These are phyloP conservation scores for Candida sanyaensis DNA, from an alignment of 1,139 yeast species.

Conservation along the genomic window DNA sequence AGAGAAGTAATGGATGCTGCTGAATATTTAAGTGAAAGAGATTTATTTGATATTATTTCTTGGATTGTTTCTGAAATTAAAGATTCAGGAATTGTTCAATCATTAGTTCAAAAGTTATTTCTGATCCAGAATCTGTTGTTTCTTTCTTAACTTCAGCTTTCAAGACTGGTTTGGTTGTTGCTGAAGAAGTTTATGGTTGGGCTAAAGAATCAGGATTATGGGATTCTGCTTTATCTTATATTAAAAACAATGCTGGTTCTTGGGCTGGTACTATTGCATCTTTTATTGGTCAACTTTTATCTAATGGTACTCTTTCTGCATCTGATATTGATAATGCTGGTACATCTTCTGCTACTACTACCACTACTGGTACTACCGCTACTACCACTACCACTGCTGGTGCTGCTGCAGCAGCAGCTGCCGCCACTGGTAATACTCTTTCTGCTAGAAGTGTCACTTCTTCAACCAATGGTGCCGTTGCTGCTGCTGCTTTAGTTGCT, in stretches of 20 bases:
- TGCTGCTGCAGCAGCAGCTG: slow-evolving; percentile 9
- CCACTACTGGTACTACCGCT: too few species aligned
- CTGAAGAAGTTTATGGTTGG: slow-evolving; percentile 40
- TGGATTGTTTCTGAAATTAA: slow-evolving; percentile 30
- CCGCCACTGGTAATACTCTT: slow-evolving; percentile 3
- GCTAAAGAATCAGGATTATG: slow-evolving; percentile 43
- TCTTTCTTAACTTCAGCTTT: slow-evolving; percentile 36
- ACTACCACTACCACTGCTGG: slow-evolving; percentile 14
- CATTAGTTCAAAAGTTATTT: slow-evolving; percentile 30
- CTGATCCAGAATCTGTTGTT: slow-evolving; percentile 39
- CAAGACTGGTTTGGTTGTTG: slow-evolving; percentile 35
- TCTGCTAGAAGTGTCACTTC: background rate
- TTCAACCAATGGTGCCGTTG: slow-evolving; percentile 4
- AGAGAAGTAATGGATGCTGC: slow-evolving; percentile 15
- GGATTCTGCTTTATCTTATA: slow-evolving; percentile 30
- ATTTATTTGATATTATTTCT: slow-evolving; percentile 29
- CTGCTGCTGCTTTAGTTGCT: background rate
- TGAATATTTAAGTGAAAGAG: slow-evolving; percentile 41
- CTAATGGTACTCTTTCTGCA: slow-evolving; percentile 24
- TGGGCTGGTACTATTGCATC: slow-evolving; percentile 30
- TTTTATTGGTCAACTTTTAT: slow-evolving; percentile 25
- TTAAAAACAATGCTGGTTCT: slow-evolving; percentile 32
- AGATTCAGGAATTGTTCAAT: slow-evolving; percentile 37
- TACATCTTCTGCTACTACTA: slow-evolving; percentile 20
- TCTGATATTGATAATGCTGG: slow-evolving; percentile 29